Base-by-base conservation (phyloP, 2,329 filamentous ascomycete species). In the Alternaria ventricosa region DNA sequence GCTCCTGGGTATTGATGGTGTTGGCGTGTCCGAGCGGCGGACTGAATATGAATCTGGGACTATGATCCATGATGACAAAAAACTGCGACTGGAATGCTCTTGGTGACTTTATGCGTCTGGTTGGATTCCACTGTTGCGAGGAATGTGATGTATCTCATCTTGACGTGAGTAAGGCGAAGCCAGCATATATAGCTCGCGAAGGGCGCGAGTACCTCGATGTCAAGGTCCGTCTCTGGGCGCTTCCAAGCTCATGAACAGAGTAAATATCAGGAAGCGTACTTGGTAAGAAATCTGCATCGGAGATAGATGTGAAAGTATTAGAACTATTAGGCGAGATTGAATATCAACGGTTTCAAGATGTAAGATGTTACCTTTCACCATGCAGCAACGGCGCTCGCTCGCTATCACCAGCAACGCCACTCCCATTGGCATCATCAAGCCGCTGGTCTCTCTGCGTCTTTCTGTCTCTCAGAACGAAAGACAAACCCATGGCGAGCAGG, bases 401-500 rank as follows among this genome's bases (percentile, higher is more conserved):
- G 25, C 49, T 63, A 13, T 45, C 33, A 36, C 15, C 43, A 27
- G 20, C 33, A 22, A n/a, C 15, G 15, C 33, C 60, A 18, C 18
- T 45, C 8, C 44, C 56, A 23, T 46, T 55, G 6, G 22, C 50
- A 50, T 45, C 49, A 50, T 47, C 60, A 36, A 60, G 43, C 33
- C 6, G 25, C 44, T 63, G 44, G 33, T 23, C 45, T 50, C 55
- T 46, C 47, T 36, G 60, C 9, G 50, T 73, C 60, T 75, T 72
- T 41, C 75, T 71, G 27, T 83, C 82, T 61, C 83, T 80, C 66
- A 90, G 76, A 79, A 94, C 86, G 76, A 94, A 98, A 71, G 88
- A 89, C 64, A 97, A 87, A 22, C 89, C 93, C 91, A 99, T 92
- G 23, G 79, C 83, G 45, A 99, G 84, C 60, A 99, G 82, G 10